Base-by-base conservation (phyloP, 176 grass and related monocot species). In the Paspalum notatum region DNA sequence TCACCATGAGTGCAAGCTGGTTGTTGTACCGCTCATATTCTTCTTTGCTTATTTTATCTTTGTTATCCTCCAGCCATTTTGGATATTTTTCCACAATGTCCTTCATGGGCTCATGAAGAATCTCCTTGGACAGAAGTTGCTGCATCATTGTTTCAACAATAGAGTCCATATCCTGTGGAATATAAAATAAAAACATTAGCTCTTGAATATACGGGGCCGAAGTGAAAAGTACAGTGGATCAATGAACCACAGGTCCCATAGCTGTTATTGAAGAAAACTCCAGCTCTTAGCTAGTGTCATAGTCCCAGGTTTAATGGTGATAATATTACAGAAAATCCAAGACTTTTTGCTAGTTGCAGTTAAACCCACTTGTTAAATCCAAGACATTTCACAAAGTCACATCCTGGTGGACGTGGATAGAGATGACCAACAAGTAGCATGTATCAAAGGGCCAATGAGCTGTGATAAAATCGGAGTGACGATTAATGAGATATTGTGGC, bases 91-190 rank as follows among this genome's bases (percentile, higher is more conserved):
- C 86, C 32, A 89, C 95, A 71, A 98, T 98, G 79, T 98, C 95
- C 77, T 90, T 98, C 95, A 98, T 98, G 16, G 95, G 95, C 60
- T 98, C 95, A 59, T 98, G 80, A 57, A 98, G 92, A 88, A 98
- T 98, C 58, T 98, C 95, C 73, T 94, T 94, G 68, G 95, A 94
- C 26, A 98, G 67, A 86, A 98, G 95, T 64, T 98, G 95, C 48
- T 94, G 92, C 95, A 98, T 94, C 95, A 98, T 98, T 44, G 87
- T 98, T 84, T 94, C 90, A 67, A 98, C 95, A 85, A 98, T 92
- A 9, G 95, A 98, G 49, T 89, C 95, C 90, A 98, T 92, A 76
- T 91, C 92, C 95, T 98, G 75, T 67, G 22, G 27, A 76, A 49
- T 66, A 49, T 7, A 66, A 82, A 77, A 76, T 66, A 64, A 81